These are phyloP conservation scores for Penicillium hordei DNA, from an alignment of 2,329 filamentous ascomycete species.

Conservation along the genomic window DNA sequence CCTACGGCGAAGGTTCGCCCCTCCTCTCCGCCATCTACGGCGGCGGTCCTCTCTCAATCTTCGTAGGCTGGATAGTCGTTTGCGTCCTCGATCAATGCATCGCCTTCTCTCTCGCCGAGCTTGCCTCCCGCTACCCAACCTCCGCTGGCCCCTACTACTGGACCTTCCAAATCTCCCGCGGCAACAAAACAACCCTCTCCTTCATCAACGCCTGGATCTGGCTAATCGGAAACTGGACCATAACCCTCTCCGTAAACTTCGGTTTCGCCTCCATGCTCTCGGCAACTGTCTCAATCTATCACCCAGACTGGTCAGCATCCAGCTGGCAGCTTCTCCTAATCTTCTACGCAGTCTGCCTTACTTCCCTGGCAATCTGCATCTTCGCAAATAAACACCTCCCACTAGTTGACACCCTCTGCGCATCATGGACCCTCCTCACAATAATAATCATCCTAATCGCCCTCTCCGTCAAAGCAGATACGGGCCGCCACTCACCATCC, in stretches of 20 bases:
- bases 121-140: conserved; percentile 54
- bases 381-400: conserved; percentile 68
- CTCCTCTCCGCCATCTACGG: conserved; percentile 46
- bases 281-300: conserved; percentile 55
- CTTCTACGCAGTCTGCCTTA: conserved; percentile 66
- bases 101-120: conserved; percentile 52
- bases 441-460: conserved; percentile 60
- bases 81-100: conserved; percentile 55
- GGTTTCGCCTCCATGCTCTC: conserved; percentile 57
- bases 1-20: conserved; percentile 50
- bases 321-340: conserved; percentile 69
- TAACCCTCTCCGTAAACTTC: conserved; percentile 56
- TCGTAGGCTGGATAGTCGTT: conserved; percentile 58
- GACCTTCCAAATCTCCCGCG: conserved; percentile 51
- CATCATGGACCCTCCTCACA: conserved; percentile 55
- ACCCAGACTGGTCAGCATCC: conserved; percentile 53
- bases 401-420: conserved; percentile 59
- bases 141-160: conserved; percentile 56
- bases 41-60: conserved; percentile 56
- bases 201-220: conserved; percentile 57
- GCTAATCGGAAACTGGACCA: conserved; percentile 55
- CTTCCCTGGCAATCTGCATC: conserved; percentile 65
- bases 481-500: conserved; percentile 52
- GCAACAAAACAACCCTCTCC: conserved; percentile 48
- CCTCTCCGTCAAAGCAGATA: conserved; percentile 55